Percentiles rank a stretch among this genome's conserved stretches.
phyloP scores from a whole-genome alignment of 805 yeast species.

The Pichia occidentalis region DNA sequence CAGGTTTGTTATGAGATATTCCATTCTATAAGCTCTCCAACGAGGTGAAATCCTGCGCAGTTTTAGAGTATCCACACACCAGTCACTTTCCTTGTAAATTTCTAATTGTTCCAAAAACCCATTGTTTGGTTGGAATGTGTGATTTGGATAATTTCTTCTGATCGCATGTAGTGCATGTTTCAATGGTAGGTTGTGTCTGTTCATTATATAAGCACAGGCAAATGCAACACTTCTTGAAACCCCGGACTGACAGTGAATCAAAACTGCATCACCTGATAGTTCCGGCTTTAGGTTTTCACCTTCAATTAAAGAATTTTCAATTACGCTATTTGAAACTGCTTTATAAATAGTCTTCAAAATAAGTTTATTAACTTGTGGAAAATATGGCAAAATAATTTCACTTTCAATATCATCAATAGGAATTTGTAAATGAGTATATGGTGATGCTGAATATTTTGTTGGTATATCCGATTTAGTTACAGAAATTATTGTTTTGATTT shows the following conservation, averaged over 20 bases:
- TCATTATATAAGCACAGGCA: constrained; percentile 43
- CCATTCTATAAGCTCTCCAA: constrained; percentile 18
- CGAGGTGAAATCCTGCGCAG: constrained; percentile 15
- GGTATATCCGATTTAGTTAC: constrained; percentile 62
- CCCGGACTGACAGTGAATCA: constrained; percentile 50
- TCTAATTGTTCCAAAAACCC: constrained; percentile 68
- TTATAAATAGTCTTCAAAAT: constrained; percentile 57
- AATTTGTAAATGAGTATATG: constrained; percentile 52
- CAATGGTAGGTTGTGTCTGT: constrained; percentile 45
- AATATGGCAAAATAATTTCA: constrained; percentile 55
- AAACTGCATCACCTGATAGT: constrained; percentile 22
- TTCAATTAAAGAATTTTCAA: constrained; percentile 9
- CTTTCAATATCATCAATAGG: constrained; percentile 67
- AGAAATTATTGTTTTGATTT: constrained; percentile 69
- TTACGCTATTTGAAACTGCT: constrained; percentile 16
- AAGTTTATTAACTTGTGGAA: constrained; percentile 57
- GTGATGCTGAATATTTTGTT: constrained; percentile 33
- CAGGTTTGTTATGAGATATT: constrained; percentile 16
- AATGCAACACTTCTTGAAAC: constrained; percentile 43
- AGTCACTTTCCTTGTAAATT: constrained; percentile 43
- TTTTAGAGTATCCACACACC: constrained; percentile 32
- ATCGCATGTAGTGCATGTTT: constrained; percentile 71
- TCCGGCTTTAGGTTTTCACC: constrained; percentile 28
- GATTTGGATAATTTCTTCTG: constrained; percentile 45
- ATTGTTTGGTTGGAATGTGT: constrained; percentile 59